Evolutionary conservation across 2,329 filamentous ascomycete species (phyloP).

Genomic region (Colletotrichum karsti): DNA sequence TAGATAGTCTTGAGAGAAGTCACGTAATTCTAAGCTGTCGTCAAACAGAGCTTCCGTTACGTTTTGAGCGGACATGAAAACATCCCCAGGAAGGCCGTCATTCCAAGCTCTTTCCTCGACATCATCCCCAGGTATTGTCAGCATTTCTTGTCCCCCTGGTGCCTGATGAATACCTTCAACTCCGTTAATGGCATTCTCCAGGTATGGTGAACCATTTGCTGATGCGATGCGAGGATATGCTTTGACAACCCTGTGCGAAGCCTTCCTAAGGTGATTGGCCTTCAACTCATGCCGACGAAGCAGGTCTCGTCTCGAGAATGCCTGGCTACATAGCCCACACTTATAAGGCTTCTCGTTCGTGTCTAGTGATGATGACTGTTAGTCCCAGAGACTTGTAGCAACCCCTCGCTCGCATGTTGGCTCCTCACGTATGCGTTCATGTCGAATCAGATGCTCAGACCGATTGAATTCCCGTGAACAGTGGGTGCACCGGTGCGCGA

Average conservation of each 20-base stretch:
- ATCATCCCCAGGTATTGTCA: too few relatives aligned
- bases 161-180: too few relatives aligned
- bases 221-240: not conserved
- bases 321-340: not conserved
- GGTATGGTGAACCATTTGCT: not conserved
- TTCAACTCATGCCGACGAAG: not conserved
- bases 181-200: not conserved
- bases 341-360: not conserved
- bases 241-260: not conserved
- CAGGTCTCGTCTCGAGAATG: not conserved
- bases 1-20: too few relatives aligned
- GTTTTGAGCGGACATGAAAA: too few relatives aligned
- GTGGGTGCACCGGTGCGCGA: not conserved
- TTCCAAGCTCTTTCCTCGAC: too few relatives aligned
- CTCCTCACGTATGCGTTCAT: not conserved
- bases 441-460: not conserved
- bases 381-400: too few relatives aligned
- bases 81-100: too few relatives aligned
- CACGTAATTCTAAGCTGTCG: too few relatives aligned
- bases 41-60: too few relatives aligned
- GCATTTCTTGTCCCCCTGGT: too few relatives aligned
- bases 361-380: not conserved
- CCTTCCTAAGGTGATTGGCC: not conserved
- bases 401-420: too few relatives aligned
- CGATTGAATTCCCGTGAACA: not conserved